Base-by-base conservation (phyloP, 805 yeast species). In the Nakazawaea holstii region DNA sequence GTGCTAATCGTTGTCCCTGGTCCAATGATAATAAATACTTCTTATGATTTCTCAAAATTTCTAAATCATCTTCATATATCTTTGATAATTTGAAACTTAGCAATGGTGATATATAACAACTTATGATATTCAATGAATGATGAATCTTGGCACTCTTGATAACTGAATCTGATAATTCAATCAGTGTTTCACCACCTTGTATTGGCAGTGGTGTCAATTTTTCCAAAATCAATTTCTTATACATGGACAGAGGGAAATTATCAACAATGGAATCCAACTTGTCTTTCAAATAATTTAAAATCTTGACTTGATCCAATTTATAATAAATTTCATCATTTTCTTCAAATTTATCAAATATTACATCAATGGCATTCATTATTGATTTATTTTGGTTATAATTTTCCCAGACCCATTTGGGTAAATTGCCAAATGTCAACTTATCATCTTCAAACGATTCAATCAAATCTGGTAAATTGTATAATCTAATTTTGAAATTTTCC, bases 321-420 rank as follows among this genome's bases (percentile, higher is more conserved):
- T 65, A 75, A 50, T 72, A 77, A 1, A 48, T 39, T 39, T 73
- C 77, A 28, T 68, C 79, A 14, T 66, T 70, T 48, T 74, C 80
- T 26, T 59, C 64, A 3, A 72, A 60, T 1, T 54, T 49, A 29
- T 74, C 78, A 41, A 73, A 63, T 7, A 75, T 64, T n/a, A 52
- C 46, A 0, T 46, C 47, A 29, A 80, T 51, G 4, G 64, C 52
- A 0, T 29, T 28, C 14, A 52, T 49, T 24, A 70, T 51, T 6
- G 53, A 10, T 3, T 49, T 50, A 41, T 64, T 60, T 4, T 65
- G 62, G 1, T 57, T 36, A 6, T 20, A 20, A 20, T 20, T 20
- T 5, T 59, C 58, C 7, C 61, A 51, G 6, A 69, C 52, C 55
- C 62, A 56, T 17, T 63, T 67, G 17, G 61, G 65, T 14, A 52